A percentile compares a stretch with the other conserved stretches of the same genome.
These are phyloP conservation scores for Talaromyces funiculosus DNA, from an alignment of 2,329 filamentous ascomycete genomes.

Conservation along the genomic window DNA sequence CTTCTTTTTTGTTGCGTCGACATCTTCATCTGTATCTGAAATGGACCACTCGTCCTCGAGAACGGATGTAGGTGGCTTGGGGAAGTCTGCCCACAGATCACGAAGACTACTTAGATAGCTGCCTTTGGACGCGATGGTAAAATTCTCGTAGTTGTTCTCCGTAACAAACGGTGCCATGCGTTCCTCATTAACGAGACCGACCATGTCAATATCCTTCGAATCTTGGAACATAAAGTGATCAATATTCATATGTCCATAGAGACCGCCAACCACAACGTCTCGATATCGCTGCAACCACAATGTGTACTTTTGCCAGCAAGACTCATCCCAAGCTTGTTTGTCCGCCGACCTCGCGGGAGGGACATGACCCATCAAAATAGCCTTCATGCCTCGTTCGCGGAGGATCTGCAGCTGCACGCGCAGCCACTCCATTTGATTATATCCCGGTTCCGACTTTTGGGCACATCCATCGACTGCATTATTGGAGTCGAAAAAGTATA, in stretches of 20 bases:
- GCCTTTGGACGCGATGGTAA: conserved; percentile 61
- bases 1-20: conserved; percentile 47
- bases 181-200: conserved; percentile 27
- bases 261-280: conserved; percentile 71
- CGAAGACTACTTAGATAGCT: conserved; percentile 77
- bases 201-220: conserved; percentile 65
- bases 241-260: conserved; percentile 97
- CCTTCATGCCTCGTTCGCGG: conserved; percentile 82
- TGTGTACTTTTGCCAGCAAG: conserved; percentile 96
- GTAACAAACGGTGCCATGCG: conserved; percentile 16
- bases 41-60: conserved; percentile 19
- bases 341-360: conserved; percentile 79
- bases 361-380: conserved; percentile 88
- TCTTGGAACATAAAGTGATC: conserved; percentile 96
- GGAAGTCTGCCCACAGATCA: conserved; percentile 69
- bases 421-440: conserved; percentile 93
- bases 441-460: conserved; percentile 73
- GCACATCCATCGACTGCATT: conserved; percentile 88
- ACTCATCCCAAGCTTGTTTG: conserved; percentile 91
- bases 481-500: conserved; percentile 94
- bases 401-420: conserved; percentile 80
- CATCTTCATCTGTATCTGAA: conserved; percentile 20
- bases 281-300: conserved; percentile 86
- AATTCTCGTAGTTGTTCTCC: conserved; percentile 36
- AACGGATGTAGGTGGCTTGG: conserved; percentile 43